These are phyloP conservation scores for Suhomyces pyralidae DNA, from an alignment of 805 yeast genomes.

Conservation along the genomic window DNA sequence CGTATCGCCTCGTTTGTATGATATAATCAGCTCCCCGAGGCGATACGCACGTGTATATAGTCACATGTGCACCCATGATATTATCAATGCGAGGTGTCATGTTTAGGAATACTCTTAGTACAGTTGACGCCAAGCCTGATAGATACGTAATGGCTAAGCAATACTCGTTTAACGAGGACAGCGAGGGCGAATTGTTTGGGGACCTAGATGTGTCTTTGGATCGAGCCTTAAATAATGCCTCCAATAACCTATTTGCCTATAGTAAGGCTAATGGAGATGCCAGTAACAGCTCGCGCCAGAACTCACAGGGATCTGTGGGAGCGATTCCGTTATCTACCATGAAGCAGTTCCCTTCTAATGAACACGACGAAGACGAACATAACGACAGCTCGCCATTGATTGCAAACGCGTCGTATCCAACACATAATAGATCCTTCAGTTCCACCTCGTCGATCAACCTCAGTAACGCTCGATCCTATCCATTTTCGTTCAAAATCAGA, in stretches of 20 bases:
- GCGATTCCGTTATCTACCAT: slow-evolving; percentile 31
- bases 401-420: slow-evolving; percentile 12
- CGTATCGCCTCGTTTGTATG: not conserved
- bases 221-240: slow-evolving; percentile 55
- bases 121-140: not conserved
- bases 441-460: slow-evolving; percentile 15
- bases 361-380: slow-evolving; percentile 8
- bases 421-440: slow-evolving; percentile 17
- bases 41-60: not conserved
- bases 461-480: not conserved
- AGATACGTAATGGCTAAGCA: slow-evolving; percentile 6
- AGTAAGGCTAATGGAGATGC: slow-evolving; percentile 20
- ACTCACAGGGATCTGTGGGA: slow-evolving; percentile 26
- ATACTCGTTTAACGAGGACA: slow-evolving; percentile 21
- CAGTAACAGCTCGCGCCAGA: slow-evolving; percentile 20
- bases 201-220: slow-evolving; percentile 64
- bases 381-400: slow-evolving; percentile 32
- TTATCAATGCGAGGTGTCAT: not conserved
- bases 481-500: slow-evolving; percentile 10
- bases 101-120: not conserved
- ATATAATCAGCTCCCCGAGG: not conserved
- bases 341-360: slow-evolving; percentile 4
- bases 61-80: not conserved
- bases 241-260: slow-evolving; percentile 34
- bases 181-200: slow-evolving; percentile 43